phyloP scores from a whole-genome alignment of 2,329 filamentous ascomycete species.

The Beauveria varroae region DNA sequence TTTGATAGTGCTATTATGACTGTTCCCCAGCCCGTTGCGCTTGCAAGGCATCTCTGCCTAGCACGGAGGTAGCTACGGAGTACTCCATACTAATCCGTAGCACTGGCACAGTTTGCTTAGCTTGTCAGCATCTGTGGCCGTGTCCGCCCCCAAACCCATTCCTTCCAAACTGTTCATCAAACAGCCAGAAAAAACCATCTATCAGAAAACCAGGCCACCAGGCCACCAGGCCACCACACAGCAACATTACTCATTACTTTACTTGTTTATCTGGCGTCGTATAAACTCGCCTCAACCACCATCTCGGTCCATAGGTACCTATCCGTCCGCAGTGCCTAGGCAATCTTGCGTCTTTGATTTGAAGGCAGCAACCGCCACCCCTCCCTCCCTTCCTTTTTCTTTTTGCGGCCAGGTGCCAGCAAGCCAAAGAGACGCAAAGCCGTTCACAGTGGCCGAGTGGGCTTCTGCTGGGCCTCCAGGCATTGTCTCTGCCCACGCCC shows the following conservation, averaged over 20 bases:
- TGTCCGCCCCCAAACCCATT: neutral
- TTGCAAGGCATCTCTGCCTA: neutral
- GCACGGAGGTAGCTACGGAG: neutral
- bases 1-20: too few relatives aligned
- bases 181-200: neutral
- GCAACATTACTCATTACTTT: neutral
- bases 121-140: neutral
- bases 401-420: too few relatives aligned
- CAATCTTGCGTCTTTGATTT: neutral
- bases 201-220: too few relatives aligned
- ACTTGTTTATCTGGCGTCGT: neutral
- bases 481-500: neutral
- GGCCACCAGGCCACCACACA: neutral
- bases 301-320: neutral
- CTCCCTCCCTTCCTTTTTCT: neutral
- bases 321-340: neutral
- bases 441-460: neutral
- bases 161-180: constrained; percentile 2
- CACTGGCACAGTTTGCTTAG: neutral
- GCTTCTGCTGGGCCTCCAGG: neutral
- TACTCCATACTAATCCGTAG: neutral
- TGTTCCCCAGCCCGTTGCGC: neutral
- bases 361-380: neutral
- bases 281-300: neutral
- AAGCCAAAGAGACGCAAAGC: too few relatives aligned